phyloP scores from a whole-genome alignment of 139 green algal species.

The Closterium sp. region DNA sequence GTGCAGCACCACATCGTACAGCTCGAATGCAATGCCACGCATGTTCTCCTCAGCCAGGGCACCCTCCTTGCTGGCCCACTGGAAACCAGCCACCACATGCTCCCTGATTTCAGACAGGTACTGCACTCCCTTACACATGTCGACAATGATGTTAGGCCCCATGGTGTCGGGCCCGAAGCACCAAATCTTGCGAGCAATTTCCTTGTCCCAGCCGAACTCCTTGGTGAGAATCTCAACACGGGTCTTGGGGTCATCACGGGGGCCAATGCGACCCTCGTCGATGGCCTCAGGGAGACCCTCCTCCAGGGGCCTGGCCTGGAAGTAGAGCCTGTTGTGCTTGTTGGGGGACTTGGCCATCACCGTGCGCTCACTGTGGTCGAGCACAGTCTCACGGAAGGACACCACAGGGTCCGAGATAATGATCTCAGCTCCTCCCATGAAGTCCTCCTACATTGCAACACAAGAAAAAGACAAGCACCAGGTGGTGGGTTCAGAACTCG shows the following conservation, averaged over 20 bases:
- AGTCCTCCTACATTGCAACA: slow-evolving; percentile 77
- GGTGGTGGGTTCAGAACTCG: neutral
- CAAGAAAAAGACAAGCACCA: neutral
- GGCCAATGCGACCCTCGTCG: slow-evolving; percentile 91
- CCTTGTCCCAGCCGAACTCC: slow-evolving; percentile 99
- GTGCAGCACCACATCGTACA: slow-evolving; percentile 94
- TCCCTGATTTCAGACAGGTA: slow-evolving; percentile 99
- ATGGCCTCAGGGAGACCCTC: slow-evolving; percentile 96
- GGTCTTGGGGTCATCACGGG: slow-evolving; percentile 78
- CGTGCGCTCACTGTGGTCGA: slow-evolving; percentile 76
- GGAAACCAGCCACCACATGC: slow-evolving; percentile 90
- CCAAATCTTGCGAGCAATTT: slow-evolving; percentile 99
- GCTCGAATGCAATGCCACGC: slow-evolving; percentile 93
- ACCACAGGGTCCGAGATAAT: slow-evolving; percentile 95
- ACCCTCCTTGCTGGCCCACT: slow-evolving; percentile 99
- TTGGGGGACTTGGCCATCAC: slow-evolving; percentile 99
- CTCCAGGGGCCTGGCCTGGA: slow-evolving; percentile 89
- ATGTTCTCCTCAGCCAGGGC: slow-evolving; percentile 99
- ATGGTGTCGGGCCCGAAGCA: slow-evolving; percentile 98
- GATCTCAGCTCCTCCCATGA: slow-evolving; percentile 98
- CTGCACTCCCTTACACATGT: slow-evolving; percentile 99
- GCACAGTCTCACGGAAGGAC: slow-evolving; percentile 96
- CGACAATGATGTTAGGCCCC: slow-evolving; percentile 94
- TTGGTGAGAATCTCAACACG: slow-evolving; percentile 86
- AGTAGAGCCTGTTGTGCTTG: slow-evolving; percentile 99